Evolutionary conservation across 2,329 filamentous ascomycete species (phyloP).

Genomic region (Hortaea sp.): DNA sequence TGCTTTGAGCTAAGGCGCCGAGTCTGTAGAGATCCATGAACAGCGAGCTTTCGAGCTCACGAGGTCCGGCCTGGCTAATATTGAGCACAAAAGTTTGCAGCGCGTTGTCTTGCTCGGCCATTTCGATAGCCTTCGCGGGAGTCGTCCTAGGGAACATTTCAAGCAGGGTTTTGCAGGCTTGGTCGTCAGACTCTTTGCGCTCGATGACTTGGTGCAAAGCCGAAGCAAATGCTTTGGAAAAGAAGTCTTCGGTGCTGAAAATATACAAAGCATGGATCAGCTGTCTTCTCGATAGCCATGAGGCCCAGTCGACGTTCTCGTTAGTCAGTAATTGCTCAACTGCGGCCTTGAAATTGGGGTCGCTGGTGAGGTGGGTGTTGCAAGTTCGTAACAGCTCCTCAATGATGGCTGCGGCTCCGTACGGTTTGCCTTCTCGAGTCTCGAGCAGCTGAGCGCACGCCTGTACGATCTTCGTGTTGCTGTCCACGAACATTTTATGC

Average conservation of each 20-base stretch:
- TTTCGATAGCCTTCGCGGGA: slow-evolving; percentile 25
- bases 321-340: slow-evolving; percentile 41
- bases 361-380: slow-evolving; percentile 30
- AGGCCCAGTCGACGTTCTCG: slow-evolving; percentile 49
- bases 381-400: slow-evolving; percentile 41
- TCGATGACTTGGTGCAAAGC: slow-evolving; percentile 6
- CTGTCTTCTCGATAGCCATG: slow-evolving; percentile 49
- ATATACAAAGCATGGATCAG: slow-evolving; percentile 56
- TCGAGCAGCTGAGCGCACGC: slow-evolving; percentile 42
- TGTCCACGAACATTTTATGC: slow-evolving; percentile 21
- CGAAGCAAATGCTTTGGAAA: slow-evolving; percentile 21
- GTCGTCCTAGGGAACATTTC: slow-evolving; percentile 24
- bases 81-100: slow-evolving; percentile 26
- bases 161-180: slow-evolving; percentile 15
- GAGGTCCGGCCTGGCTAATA: slow-evolving; percentile 5
- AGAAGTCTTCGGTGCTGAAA: slow-evolving; percentile 24
- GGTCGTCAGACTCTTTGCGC: slow-evolving; percentile 8
- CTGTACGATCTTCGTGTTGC: slow-evolving; percentile 34
- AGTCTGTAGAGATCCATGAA: slow-evolving; percentile 13
- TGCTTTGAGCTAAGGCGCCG: slow-evolving; percentile 24
- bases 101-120: slow-evolving; percentile 25
- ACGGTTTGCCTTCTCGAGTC: slow-evolving; percentile 54
- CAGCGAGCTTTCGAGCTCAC: neutral
- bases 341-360: slow-evolving; percentile 32
- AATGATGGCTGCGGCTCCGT: slow-evolving; percentile 52